Base-by-base conservation (phyloP, 1,284 basidiomycete genomes). In the Singerocomus inundabilis region DNA sequence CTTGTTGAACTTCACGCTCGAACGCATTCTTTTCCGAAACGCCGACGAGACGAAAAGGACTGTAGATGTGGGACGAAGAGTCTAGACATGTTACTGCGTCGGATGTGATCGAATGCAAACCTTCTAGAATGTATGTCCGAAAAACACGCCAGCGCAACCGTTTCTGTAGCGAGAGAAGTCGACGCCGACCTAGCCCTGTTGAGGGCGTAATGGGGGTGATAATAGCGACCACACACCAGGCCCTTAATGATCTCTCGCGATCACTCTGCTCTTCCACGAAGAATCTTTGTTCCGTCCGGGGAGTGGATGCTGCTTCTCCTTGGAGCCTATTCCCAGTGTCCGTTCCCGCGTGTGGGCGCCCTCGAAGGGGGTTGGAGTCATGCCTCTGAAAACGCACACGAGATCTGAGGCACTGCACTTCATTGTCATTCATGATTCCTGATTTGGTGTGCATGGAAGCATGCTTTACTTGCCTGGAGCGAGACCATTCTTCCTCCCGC, bases 241-340 rank as follows among this genome's bases (percentile, higher is more conserved):
- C 90, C 92, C 45, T 84, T 73, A 31, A 95, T 79, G 58, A 94
- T 91, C 75, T 69, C 67, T 94, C 86, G 52, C 21, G 21, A 94
- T 80, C n/a, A 76, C 84, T 77, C 64, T 93, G 88, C 63, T 52
- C 76, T 76, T 41, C 91, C 77, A 18, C 80, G 73, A 28, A 92
- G 71, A 63, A 21, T 21, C 21, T 21, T 21, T 87, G 83, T 46
- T 81, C 68, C 13, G 80, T 75, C 80, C 77, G 79, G 25, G 52
- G 70, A 18, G 59, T 57, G 21, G 70, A 71, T 24, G 46, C 40
- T 35, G 32, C 62, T 41, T 75, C 72, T 10, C 63, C 71, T 44
- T 73, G 70, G 26, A 59, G 31, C 59, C 51, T 8, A 63, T 56
- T 57, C 53, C 2, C 11, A 56, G 52, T 32, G 42, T 57, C 57